A percentile compares a stretch with the other conserved stretches of the same genome.
phyloP scores from a whole-genome alignment of 306 rosid species.

The Cyamopsis tetragonoloba region DNA sequence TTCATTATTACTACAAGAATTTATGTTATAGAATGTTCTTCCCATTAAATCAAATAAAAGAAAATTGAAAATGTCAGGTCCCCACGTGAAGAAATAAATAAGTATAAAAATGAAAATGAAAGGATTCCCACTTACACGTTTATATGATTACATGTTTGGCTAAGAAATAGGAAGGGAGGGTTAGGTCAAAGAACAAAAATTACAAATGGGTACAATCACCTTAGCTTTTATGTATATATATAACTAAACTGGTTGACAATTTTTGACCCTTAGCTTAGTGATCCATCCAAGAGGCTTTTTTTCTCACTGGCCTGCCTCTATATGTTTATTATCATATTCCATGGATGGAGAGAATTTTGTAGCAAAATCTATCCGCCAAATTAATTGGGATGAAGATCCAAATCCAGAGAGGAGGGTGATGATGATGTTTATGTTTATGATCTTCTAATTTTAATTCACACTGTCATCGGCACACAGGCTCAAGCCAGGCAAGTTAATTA shows the following conservation, averaged over 20 bases:
- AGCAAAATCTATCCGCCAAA: conserved; percentile 11
- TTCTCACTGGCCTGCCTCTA: neutral
- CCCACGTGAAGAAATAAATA: neutral
- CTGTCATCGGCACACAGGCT: conserved; percentile 51
- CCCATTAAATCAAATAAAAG: neutral
- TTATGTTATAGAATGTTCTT: neutral
- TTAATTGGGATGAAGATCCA: conserved; percentile 36
- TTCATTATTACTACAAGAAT: neutral
- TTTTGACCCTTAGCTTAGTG: neutral
- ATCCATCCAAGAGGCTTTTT: too few species aligned
- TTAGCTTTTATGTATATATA: conserved; percentile 20
- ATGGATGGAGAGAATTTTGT: conserved; percentile 20
- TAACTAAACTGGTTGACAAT: neutral
- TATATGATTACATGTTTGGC: conserved; percentile 42
- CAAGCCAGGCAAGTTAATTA: conserved; percentile 63
- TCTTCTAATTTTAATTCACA: conserved; percentile 4
- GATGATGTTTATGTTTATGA: too few species aligned
- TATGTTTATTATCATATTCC: neutral
- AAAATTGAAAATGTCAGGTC: too few species aligned
- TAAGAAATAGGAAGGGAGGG: conserved; percentile 26
- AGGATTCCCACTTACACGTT: conserved; percentile 20
- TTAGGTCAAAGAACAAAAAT: conserved; percentile 34
- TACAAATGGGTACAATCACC: conserved; percentile 26
- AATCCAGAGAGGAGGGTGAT: conserved; percentile 20
- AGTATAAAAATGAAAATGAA: neutral